phyloP scores from a whole-genome alignment of 2,329 filamentous ascomycete species.

The Hymenotorrendiella dingleyae region DNA sequence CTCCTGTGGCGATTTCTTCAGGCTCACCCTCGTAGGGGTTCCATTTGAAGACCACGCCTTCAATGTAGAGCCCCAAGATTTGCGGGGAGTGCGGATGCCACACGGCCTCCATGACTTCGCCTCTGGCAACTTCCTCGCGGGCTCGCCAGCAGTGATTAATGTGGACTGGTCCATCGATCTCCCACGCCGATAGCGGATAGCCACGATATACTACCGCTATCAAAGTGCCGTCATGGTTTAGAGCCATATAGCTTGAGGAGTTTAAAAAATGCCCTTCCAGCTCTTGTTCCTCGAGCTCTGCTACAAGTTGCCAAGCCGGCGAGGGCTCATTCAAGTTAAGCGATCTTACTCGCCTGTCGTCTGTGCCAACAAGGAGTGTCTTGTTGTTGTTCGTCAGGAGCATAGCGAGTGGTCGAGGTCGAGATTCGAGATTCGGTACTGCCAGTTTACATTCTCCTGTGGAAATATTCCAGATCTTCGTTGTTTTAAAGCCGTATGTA shows the following conservation, averaged over 20 bases:
- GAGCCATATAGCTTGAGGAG: constrained; percentile 22
- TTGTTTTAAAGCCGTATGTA: constrained; percentile 28
- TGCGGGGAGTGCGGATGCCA: constrained; percentile 29
- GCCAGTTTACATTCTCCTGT: constrained; percentile 15
- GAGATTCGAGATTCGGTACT: constrained; percentile 19
- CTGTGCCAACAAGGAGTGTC: constrained; percentile 21
- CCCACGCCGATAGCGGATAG: constrained; percentile 30
- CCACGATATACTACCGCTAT: constrained; percentile 29
- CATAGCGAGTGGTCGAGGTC: constrained; percentile 24
- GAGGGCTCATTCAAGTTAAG: constrained; percentile 14
- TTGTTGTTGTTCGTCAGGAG: constrained; percentile 16
- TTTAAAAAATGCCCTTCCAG: constrained; percentile 26
- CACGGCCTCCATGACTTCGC: constrained; percentile 23
- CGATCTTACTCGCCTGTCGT: constrained; percentile 21
- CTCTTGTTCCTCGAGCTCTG: constrained; percentile 21
- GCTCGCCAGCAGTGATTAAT: constrained; percentile 28
- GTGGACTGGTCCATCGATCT: constrained; percentile 21
- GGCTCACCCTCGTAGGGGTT: constrained; percentile 27
- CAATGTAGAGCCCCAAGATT: constrained; percentile 30
- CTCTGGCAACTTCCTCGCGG: constrained; percentile 25
- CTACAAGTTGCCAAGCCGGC: constrained; percentile 18
- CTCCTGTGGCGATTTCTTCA: constrained; percentile 14
- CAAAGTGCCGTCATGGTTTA: constrained; percentile 27
- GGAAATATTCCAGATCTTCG: constrained; percentile 25
- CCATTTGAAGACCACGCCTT: constrained; percentile 34